These are phyloP conservation scores for Anthostomella pinea DNA, from an alignment of 2,329 filamentous ascomycete genomes.

Conservation along the genomic window DNA sequence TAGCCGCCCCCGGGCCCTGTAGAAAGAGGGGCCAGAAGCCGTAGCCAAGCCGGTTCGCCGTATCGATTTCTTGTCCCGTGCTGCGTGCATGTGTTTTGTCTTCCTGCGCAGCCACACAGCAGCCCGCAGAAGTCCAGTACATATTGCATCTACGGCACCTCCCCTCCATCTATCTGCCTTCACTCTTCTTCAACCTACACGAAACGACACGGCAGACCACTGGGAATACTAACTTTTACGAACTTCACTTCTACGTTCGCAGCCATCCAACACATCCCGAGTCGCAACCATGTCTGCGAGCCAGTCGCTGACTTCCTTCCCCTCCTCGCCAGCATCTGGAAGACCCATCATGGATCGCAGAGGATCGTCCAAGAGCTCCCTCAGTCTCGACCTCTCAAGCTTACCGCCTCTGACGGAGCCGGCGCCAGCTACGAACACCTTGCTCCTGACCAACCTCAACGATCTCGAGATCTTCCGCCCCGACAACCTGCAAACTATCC, in stretches of 20 bases:
- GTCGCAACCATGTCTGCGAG: constrained; percentile 23
- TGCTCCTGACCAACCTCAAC: constrained; percentile 78
- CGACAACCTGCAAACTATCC: constrained; percentile 71
- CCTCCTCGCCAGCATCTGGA: constrained; percentile 29
- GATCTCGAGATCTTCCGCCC: constrained; percentile 71
- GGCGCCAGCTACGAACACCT: constrained; percentile 77
- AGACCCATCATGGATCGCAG: constrained; percentile 33
- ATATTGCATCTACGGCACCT: too few relatives aligned
- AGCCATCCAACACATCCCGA: constrained; percentile 3
- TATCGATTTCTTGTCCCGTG: too few relatives aligned
- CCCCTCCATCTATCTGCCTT: too few relatives aligned
- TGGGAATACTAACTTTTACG: too few relatives aligned
- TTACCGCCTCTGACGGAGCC: constrained; percentile 68
- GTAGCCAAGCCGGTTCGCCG: too few relatives aligned
- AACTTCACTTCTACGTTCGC: background rate
- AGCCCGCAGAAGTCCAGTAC: background rate
- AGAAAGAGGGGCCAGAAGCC: background rate
- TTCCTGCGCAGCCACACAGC: background rate
- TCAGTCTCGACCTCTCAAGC: constrained; percentile 71
- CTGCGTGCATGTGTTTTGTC: too few relatives aligned
- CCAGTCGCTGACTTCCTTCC: constrained; percentile 24
- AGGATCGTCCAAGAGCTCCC: constrained; percentile 46
- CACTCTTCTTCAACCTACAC: too few relatives aligned
- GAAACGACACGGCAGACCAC: too few relatives aligned
- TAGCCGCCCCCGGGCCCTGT: background rate